Evolutionary conservation across 805 yeast genomes (phyloP).

Genomic region (Pichia paraexigua): DNA sequence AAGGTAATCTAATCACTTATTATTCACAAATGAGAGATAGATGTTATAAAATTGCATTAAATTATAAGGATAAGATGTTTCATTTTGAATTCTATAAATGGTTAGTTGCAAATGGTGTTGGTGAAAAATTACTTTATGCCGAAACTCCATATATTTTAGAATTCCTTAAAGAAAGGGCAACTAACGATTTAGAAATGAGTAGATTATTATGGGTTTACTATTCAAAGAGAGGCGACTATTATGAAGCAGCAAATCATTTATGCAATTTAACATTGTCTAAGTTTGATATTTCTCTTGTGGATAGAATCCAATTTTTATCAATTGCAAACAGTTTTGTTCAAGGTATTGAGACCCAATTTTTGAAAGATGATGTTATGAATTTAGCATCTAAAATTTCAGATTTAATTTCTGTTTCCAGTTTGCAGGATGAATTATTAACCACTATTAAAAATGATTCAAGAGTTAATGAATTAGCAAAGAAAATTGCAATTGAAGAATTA

Average conservation of each 20-base stretch:
- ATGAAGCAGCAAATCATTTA: constrained; percentile 76
- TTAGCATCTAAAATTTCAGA: constrained; percentile 66
- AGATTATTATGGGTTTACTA: constrained; percentile 84
- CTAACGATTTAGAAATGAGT: constrained; percentile 61
- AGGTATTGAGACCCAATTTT: constrained; percentile 68
- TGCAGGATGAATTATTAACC: constrained; percentile 61
- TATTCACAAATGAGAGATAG: constrained; percentile 56
- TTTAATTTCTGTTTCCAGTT: constrained; percentile 74
- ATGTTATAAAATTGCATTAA: constrained; percentile 67
- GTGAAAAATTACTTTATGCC: constrained; percentile 68
- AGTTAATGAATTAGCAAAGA: constrained; percentile 40
- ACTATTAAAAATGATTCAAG: constrained; percentile 46
- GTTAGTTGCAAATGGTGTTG: constrained; percentile 72
- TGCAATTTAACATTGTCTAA: constrained; percentile 68
- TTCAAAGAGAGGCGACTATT: constrained; percentile 71
- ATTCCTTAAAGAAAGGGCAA: constrained; percentile 62
- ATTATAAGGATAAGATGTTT: constrained; percentile 72
- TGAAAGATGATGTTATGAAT: constrained; percentile 69
- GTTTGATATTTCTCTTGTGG: constrained; percentile 56
- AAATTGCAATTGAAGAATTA: constrained; percentile 44
- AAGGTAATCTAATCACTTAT: constrained; percentile 36
- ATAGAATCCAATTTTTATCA: constrained; percentile 80
- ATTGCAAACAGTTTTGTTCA: constrained; percentile 91
- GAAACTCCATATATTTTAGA: constrained; percentile 75
- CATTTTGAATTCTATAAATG: constrained; percentile 91